Base-by-base conservation (phyloP, 192 early-diverging fungal genomes). In the Rhizoclosmatium globosum region DNA sequence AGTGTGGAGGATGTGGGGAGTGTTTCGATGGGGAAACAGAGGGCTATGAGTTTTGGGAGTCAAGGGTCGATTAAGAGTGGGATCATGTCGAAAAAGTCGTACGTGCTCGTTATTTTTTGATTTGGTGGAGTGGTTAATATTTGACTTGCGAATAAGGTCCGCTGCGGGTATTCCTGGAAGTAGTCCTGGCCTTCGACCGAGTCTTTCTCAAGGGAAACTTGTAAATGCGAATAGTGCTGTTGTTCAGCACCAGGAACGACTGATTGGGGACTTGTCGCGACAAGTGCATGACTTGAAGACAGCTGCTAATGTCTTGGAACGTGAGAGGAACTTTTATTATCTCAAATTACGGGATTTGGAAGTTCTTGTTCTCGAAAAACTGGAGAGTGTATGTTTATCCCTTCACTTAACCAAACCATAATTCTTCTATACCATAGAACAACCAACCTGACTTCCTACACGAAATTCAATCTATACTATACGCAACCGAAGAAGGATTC, bases 321-420 rank as follows among this genome's bases (percentile, higher is more conserved):
- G 93, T 77, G 95, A 97, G 78, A 86, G 96, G 53, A 94, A 97
- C 74, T 97, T 97, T 82, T 97, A 97, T 75, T 97, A 94, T 82
- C 83, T 87, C 48, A 97, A 97, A 85, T 83, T 97, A 68, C 87
- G 96, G 47, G 94, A 96, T 75, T 93, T 97, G 81, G 96, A 97
- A 74, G 91, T 96, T 42, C 81, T 93, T 47, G 87, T 95, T 9
- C 92, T 95, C 80, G 90, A 95, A 69, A 80, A 91, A 76, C 59
- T 91, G 6, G 92, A 95, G 69, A 67, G 44, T 50, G 75, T 80
- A 42, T 7, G 64, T 76, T 79, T 4, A 71, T 13, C 15, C 15
- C 11, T 7, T 71, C 19, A 3, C n/a, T 57, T n/a, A 3, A 19
- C 41, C 11, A n/a, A 65, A n/a, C 3, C 61, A 9, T 19, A 38